These are phyloP conservation scores for Russula brevipes DNA, from an alignment of 768 basidiomycete genomes.

Conservation along the genomic window DNA sequence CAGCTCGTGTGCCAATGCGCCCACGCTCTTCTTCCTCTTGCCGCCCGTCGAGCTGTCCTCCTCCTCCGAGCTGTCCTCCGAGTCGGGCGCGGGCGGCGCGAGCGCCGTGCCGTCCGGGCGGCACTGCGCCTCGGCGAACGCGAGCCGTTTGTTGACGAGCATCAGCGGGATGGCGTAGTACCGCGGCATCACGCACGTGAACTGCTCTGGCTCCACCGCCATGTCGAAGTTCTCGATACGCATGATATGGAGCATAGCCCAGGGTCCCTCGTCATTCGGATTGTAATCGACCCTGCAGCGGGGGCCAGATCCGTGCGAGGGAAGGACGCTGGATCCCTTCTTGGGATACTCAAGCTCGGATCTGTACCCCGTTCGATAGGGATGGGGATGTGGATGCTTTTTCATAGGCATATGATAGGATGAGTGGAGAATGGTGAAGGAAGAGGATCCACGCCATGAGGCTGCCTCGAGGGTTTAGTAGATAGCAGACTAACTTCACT, in stretches of 20 bases:
- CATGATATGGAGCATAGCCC: conserved; percentile 8
- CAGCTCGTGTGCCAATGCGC: neutral
- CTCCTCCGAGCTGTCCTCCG: no score
- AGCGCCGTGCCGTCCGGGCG: conserved; percentile 4
- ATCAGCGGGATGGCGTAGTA: conserved; percentile 20
- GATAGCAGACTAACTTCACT: neutral
- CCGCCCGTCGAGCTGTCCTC: no score
- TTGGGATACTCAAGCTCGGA: neutral
- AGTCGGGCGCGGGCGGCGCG: neutral
- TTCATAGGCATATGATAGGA: neutral
- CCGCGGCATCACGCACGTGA: conserved; percentile 13
- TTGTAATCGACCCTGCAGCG: conserved; percentile 9
- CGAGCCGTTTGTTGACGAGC: conserved; percentile 16
- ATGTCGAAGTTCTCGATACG: neutral
- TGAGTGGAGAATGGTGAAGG: no score
- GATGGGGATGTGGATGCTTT: neutral
- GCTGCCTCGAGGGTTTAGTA: conserved; percentile 6
- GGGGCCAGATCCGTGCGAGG: neutral
- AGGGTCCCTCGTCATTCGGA: conserved; percentile 9
- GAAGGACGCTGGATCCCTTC: neutral
- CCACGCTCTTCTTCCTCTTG: no score
- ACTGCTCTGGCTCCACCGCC: neutral
- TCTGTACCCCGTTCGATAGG: conserved; percentile 1
- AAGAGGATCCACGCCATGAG: neutral
- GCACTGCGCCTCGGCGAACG: conserved; percentile 19